Conservation (phyloP, 345 rosid genomes). For the Leavenworthia alabamica region DNA sequence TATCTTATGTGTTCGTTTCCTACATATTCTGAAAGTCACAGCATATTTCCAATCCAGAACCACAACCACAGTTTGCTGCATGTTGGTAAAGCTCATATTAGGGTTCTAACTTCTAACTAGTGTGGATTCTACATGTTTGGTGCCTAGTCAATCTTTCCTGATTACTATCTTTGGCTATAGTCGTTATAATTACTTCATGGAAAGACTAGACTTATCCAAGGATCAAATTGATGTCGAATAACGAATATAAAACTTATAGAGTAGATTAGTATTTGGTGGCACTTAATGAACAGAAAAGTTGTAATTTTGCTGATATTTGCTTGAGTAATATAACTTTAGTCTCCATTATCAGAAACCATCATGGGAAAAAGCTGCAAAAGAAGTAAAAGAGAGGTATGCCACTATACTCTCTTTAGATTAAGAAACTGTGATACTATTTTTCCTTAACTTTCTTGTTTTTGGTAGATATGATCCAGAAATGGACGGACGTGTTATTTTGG, state of each 20-base stretch:
- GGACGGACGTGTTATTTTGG: slow-evolving; percentile 87
- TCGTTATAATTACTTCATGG: background rate
- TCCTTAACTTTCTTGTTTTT: slow-evolving; percentile 12
- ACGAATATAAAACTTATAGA: background rate
- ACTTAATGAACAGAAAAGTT: background rate
- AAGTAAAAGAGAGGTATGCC: slow-evolving; percentile 66
- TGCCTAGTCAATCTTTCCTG: slow-evolving; percentile 9
- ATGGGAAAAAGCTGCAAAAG: slow-evolving; percentile 94
- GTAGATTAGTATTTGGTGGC: slow-evolving; percentile 1
- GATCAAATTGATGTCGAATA: slow-evolving; percentile 2
- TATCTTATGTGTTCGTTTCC: slow-evolving; percentile 8
- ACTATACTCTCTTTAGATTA: background rate
- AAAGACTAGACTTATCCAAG: background rate
- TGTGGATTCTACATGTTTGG: slow-evolving; percentile 2
- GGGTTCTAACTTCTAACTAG: background rate
- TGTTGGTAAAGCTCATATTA: slow-evolving; percentile 6
- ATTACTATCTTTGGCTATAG: slow-evolving; percentile 14
- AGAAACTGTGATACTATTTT: slow-evolving; percentile 1
- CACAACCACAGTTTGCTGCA: background rate
- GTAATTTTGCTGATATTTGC: background rate
- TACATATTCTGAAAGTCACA: background rate
- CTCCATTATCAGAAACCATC: slow-evolving; percentile 76
- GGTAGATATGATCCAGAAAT: slow-evolving; percentile 85
- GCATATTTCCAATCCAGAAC: slow-evolving; percentile 3
- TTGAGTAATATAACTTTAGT: background rate